Evolutionary conservation across 805 yeast genomes (phyloP).

Genomic region (Kazachstania psychrophila): DNA sequence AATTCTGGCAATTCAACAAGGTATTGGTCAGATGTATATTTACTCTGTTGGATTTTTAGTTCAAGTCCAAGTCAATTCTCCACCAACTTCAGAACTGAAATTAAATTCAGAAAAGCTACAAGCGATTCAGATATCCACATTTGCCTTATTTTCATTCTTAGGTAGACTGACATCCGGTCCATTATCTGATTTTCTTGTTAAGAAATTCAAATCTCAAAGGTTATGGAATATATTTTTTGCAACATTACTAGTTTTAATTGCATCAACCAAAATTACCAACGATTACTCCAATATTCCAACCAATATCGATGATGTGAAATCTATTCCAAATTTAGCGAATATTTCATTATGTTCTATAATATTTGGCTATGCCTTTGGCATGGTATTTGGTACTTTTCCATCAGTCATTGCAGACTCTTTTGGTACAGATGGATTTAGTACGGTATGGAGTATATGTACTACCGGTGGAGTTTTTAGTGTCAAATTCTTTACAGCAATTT

Average conservation of each 20-base stretch:
- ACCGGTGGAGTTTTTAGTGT: slow-evolving; percentile 58
- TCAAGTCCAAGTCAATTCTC: slow-evolving; percentile 34
- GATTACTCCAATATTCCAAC: neutral
- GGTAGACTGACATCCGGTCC: slow-evolving; percentile 63
- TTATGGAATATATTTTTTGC: slow-evolving; percentile 53
- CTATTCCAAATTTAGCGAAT: slow-evolving; percentile 28
- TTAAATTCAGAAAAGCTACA: slow-evolving; percentile 40
- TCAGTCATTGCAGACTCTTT: slow-evolving; percentile 65
- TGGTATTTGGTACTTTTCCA: slow-evolving; percentile 67
- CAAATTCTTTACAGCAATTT: slow-evolving; percentile 42
- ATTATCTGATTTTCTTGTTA: slow-evolving; percentile 49
- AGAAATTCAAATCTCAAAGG: slow-evolving; percentile 45
- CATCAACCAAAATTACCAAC: slow-evolving; percentile 28
- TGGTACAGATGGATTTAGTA: slow-evolving; percentile 59
- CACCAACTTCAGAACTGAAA: slow-evolving; percentile 10
- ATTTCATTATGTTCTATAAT: slow-evolving; percentile 44
- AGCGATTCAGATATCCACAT: slow-evolving; percentile 60
- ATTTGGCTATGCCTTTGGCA: slow-evolving; percentile 61
- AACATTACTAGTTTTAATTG: slow-evolving; percentile 25
- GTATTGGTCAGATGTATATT: slow-evolving; percentile 64
- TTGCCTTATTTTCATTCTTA: slow-evolving; percentile 54
- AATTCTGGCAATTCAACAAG: slow-evolving; percentile 48
- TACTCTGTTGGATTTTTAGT: slow-evolving; percentile 70
- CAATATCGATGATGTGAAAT: neutral
- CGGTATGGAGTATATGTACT: slow-evolving; percentile 67